Percentiles rank a stretch among this genome's conserved stretches.
These are phyloP conservation scores for Phyllosticta ampelicida DNA, from an alignment of 2,329 filamentous ascomycete genomes.

Conservation along the genomic window DNA sequence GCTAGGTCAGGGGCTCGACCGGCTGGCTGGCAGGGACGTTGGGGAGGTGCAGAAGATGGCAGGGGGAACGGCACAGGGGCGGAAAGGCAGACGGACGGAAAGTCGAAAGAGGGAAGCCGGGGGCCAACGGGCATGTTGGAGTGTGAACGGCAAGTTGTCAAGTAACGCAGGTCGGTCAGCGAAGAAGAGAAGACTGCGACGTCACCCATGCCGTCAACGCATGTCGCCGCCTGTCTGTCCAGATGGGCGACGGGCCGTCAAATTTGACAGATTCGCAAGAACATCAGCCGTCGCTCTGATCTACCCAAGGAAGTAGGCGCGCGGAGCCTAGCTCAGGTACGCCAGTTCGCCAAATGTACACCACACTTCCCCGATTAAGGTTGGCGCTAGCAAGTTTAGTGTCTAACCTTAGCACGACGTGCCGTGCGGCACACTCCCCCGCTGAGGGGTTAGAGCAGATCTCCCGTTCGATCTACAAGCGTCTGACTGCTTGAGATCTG, in stretches of 20 bases:
- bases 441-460: background rate
- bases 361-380: background rate
- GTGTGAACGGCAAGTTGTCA: background rate
- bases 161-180: background rate
- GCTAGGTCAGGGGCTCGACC: background rate
- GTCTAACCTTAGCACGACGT: background rate
- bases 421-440: background rate
- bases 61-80: background rate
- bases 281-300: too few species aligned
- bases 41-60: background rate
- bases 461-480: background rate
- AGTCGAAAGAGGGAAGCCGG: background rate
- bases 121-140: background rate
- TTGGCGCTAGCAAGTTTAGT: background rate
- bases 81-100: too few species aligned
- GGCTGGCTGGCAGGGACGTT: background rate
- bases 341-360: background rate
- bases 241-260: too few species aligned
- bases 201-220: too few species aligned
- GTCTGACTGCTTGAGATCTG: too few species aligned
- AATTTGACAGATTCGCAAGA: too few species aligned
- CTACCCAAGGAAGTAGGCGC: too few species aligned
- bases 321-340: background rate
- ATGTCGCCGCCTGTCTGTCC: too few species aligned
- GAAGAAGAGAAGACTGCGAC: background rate